phyloP scores from a whole-genome alignment of 208 protist genomes.

The Trypanosoma mega region DNA sequence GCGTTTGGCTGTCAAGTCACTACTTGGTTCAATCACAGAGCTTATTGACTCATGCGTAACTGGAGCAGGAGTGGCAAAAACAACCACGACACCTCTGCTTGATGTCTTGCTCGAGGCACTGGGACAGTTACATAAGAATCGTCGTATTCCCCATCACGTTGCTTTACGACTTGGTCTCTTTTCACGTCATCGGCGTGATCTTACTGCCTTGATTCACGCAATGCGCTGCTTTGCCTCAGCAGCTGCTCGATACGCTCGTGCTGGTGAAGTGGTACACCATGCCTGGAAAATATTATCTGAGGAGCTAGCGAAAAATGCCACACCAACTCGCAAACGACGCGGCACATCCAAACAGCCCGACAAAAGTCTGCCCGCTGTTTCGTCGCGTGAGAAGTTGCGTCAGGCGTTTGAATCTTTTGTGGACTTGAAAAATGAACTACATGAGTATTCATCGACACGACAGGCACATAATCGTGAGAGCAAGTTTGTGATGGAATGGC shows the following conservation, averaged over 20 bases:
- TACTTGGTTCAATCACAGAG: conserved; percentile 15
- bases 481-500: neutral
- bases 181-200: conserved; percentile 38
- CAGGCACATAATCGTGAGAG: neutral
- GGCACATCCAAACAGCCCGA: neutral
- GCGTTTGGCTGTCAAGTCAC: conserved; percentile 1
- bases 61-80: neutral
- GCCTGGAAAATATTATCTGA: conserved; percentile 30
- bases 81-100: conserved; percentile 19
- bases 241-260: conserved; percentile 25
- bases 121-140: conserved; percentile 27
- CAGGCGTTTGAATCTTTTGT: neutral
- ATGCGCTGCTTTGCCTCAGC: conserved; percentile 30
- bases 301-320: conserved; percentile 23
- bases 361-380: conserved; percentile 3
- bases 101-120: conserved; percentile 28
- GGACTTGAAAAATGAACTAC: neutral
- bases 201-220: conserved; percentile 31
- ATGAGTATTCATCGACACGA: neutral
- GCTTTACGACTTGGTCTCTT: conserved; percentile 41
- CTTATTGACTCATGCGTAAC: conserved; percentile 17
- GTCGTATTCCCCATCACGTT: conserved; percentile 30
- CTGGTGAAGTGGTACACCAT: conserved; percentile 26
- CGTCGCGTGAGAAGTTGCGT: conserved; percentile 12
- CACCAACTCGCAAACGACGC: neutral